Evolutionary conservation across 345 rosid genomes (phyloP), one percentile per base, ranked within the genome.

Genomic region (Aquilaria yunnanensis): DNA sequence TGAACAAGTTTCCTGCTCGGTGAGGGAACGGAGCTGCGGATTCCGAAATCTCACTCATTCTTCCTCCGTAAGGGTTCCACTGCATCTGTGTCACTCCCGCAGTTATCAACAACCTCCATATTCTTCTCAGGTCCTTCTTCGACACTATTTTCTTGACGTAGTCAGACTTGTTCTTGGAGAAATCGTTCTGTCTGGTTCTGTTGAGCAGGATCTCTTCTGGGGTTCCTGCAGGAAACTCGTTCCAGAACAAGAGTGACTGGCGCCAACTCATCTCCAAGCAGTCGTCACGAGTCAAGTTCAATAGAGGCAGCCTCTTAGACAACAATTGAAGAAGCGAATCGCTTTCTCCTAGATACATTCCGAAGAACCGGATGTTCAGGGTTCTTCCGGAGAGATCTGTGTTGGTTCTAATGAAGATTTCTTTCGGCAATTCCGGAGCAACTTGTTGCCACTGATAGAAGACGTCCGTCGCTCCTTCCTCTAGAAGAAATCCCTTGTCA

Each of bases 141-240:
- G 92, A 76, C 61, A 81, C 96, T 6, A 65, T 79, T 0, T 61
- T 66, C 16, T 23, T 72, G 0, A 88, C 85, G 31, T 82, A 86
- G 60, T 88, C 90, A 0, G 96, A 86, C 47, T 88, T 88, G 70
- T 83, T 78, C 72, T 88, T 88, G 4, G 71, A 47, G 62, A 73
- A 78, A 51, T 48, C 54, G 75, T 72, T 1, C 72, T 31, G 48
- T 70, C 72, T 0, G 76, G 75, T 32, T 45, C 84, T 63, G 41
- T 77, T 80, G 0, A 81, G 80, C 60, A 88, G 69, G 50, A 61
- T 81, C 14, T 78, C 67, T 5, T 78, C 83, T 9, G 72, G 46
- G 3, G 77, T 72, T 0, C 71, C 82, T 0, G 63, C 74, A 0
- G 60, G 23, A 30, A 46, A 58, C 54, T 69, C 69, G 32, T 70